phyloP scores from a whole-genome alignment of 768 basidiomycete species.

The Hygrophoropsis aurantiaca region DNA sequence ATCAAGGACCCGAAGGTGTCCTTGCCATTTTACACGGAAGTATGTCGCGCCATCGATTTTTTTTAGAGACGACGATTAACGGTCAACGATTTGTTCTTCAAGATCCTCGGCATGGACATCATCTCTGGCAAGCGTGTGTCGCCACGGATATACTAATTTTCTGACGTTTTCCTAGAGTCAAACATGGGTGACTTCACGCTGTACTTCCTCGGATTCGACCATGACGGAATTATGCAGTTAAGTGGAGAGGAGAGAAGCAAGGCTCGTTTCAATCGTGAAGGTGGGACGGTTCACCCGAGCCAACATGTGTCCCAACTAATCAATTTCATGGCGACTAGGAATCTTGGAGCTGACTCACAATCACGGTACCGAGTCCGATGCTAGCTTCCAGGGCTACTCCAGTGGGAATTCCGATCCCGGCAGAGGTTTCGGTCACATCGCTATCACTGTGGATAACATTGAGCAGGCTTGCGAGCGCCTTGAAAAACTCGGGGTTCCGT shows the following conservation, averaged over 20 bases:
- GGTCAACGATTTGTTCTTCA: background rate
- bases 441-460: slow-evolving; percentile 81
- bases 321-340: slow-evolving; percentile 38
- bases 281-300: slow-evolving; percentile 30
- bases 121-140: slow-evolving; percentile 48
- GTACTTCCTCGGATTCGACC: slow-evolving; percentile 85
- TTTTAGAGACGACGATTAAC: background rate
- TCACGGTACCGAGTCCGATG: slow-evolving; percentile 85
- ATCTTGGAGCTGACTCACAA: slow-evolving; percentile 86
- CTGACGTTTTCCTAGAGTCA: slow-evolving; percentile 40
- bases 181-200: slow-evolving; percentile 66
- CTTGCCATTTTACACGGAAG: slow-evolving; percentile 77
- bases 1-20: slow-evolving; percentile 86
- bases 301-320: background rate
- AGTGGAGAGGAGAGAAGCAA: slow-evolving; percentile 52
- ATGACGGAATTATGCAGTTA: slow-evolving; percentile 45
- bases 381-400: slow-evolving; percentile 77
- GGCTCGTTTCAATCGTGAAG: slow-evolving; percentile 64
- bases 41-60: slow-evolving; percentile 28
- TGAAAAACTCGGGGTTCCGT: slow-evolving; percentile 73
- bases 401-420: slow-evolving; percentile 86
- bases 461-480: slow-evolving; percentile 82
- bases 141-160: too few species aligned
- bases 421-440: slow-evolving; percentile 83
- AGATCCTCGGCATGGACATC: slow-evolving; percentile 78